These are phyloP conservation scores for Aureobasidium melanogenum DNA, from an alignment of 2,329 filamentous ascomycete genomes.

Conservation along the genomic window DNA sequence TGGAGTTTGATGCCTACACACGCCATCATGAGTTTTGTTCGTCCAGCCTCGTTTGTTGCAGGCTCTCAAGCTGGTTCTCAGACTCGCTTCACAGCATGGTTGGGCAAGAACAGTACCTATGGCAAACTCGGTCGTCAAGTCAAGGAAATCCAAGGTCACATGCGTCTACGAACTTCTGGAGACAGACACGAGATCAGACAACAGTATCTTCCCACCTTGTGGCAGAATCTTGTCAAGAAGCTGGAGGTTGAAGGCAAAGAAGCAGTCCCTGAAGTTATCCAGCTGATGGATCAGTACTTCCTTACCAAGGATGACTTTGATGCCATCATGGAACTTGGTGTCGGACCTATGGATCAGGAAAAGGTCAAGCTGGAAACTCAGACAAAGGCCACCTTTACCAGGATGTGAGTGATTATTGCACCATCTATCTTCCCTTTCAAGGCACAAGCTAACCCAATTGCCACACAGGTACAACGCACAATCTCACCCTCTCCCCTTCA, in stretches of 20 bases:
- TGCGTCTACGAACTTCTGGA: conserved; percentile 82
- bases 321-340: conserved; percentile 79
- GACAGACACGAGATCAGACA: conserved; percentile 91
- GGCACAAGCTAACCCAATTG: not conserved
- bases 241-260: conserved; percentile 75
- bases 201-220: conserved; percentile 83
- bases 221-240: conserved; percentile 67
- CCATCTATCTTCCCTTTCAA: not conserved
- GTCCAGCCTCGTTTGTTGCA: conserved; percentile 77
- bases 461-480: conserved; percentile 66
- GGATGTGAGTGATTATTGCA: conserved; percentile 50
- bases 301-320: conserved; percentile 93
- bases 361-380: conserved; percentile 70
- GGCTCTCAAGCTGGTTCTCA: conserved; percentile 60
- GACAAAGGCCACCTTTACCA: conserved; percentile 82
- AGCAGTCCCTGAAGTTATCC: conserved; percentile 71
- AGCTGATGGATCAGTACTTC: conserved; percentile 95
- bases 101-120: conserved; percentile 88
- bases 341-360: conserved; percentile 73
- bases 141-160: conserved; percentile 94
- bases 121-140: conserved; percentile 66
- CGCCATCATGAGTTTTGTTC: conserved; percentile 88
- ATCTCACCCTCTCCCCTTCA: conserved; percentile 86
- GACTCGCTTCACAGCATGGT: conserved; percentile 79
- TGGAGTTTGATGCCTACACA: conserved; percentile 98